phyloP scores from a whole-genome alignment of 2,329 filamentous ascomycete species.

The Dissoconium aciculare region DNA sequence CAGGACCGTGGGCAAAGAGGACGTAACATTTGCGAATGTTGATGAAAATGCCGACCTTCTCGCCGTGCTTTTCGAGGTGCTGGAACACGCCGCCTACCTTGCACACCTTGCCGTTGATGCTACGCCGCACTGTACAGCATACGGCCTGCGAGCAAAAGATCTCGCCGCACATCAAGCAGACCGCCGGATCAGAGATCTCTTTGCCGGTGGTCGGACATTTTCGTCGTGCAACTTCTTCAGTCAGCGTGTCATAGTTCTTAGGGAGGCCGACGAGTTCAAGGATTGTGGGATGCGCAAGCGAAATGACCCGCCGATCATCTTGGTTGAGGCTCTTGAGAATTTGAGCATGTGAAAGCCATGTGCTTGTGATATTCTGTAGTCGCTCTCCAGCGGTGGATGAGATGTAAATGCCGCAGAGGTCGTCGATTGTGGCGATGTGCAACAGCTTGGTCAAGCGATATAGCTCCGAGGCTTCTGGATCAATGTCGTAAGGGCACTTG shows the following conservation, averaged over 20 bases:
- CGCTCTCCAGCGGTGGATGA: constrained; percentile 25
- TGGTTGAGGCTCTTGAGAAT: constrained; percentile 13
- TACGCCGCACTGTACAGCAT: constrained; percentile 62
- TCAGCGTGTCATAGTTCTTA: constrained; percentile 79
- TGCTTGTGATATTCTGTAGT: constrained; percentile 39
- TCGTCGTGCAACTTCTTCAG: constrained; percentile 74
- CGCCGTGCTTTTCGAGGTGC: constrained; percentile 79
- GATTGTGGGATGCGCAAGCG: constrained; percentile 68
- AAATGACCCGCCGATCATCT: constrained; percentile 31
- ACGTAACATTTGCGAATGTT: constrained; percentile 94
- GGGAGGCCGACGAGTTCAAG: constrained; percentile 89
- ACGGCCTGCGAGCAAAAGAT: constrained; percentile 90
- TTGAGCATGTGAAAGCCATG: constrained; percentile 57
- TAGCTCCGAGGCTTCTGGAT: constrained; percentile 42
- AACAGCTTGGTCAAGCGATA: constrained; percentile 65
- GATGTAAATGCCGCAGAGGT: constrained; percentile 51
- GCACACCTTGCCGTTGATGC: too few relatives aligned
- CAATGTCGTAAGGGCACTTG: constrained; percentile 40
- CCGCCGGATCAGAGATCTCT: constrained; percentile 75
- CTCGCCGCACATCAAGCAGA: constrained; percentile 92
- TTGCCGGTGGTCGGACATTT: constrained; percentile 82
- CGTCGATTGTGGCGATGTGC: constrained; percentile 60
- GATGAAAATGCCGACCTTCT: constrained; percentile 82
- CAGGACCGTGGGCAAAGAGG: constrained; percentile 62
- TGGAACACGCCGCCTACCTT: constrained; percentile 87